Conservation (phyloP, 148 eudicot species). For the Amaranthus cruentus region DNA sequence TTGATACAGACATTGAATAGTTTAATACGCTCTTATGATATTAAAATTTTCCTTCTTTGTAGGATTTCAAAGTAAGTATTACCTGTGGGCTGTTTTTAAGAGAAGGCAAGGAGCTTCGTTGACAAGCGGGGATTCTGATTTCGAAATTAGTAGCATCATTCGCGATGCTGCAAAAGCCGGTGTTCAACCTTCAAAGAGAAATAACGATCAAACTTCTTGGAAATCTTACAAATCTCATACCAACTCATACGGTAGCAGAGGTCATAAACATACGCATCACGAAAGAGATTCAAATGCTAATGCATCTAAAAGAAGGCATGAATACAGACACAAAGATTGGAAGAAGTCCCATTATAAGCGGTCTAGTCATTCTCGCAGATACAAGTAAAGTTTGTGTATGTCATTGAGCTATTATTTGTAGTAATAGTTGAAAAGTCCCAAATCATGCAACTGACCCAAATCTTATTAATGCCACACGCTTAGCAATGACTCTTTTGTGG, state of each 20-base stretch:
- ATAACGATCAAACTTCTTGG: not conserved
- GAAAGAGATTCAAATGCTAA: not conserved
- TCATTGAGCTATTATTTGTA: no score
- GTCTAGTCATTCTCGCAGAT: no score
- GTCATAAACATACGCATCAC: not conserved
- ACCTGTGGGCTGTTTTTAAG: constrained; percentile 31
- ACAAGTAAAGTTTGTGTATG: no score
- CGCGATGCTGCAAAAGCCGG: not conserved
- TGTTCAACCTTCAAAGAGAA: not conserved
- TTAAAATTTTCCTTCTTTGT: constrained; percentile 5
- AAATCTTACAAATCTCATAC: constrained; percentile 1
- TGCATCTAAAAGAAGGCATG: not conserved
- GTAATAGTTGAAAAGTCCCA: no score
- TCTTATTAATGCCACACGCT: no score
- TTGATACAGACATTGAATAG: not conserved
- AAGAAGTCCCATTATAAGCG: no score
- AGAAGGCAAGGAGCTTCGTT: not conserved
- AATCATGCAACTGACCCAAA: no score
- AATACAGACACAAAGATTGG: not conserved
- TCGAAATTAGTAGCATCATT: not conserved
- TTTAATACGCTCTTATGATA: not conserved
- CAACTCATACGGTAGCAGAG: not conserved
- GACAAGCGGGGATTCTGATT: constrained; percentile 1
- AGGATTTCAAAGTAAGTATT: constrained; percentile 31
- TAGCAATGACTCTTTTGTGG: no score